Base-by-base conservation (phyloP, 805 yeast species). In the Barnettozyma vustinii region DNA sequence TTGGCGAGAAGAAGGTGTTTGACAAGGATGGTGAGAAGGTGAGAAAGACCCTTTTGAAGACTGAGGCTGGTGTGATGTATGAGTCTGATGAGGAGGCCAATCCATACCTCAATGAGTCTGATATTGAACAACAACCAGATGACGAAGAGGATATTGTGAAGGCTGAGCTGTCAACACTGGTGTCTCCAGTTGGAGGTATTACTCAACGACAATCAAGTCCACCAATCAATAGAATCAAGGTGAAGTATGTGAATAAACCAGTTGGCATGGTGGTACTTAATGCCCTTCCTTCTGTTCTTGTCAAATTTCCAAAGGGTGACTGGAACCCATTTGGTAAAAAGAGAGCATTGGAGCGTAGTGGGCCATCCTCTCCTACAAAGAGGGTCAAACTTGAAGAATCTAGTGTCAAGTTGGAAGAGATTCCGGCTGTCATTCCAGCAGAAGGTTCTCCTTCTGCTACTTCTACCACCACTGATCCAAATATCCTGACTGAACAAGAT, bases 21-120 rank as follows among this genome's bases (percentile, higher is more conserved):
- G 96, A 91, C 66, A 88, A 86, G 61, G 97, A 89, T 64, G 97
- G 98, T 56, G 84, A 83, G 61, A 85, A 84, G 62, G 77, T 92
- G 52, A 81, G 89, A 57, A 86, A 86, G 65, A 90, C 94, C 2
- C 74, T 94, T 58, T 81, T 84, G 54, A 84, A 89, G 57, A 81
- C 92, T 27, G 97, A 92, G 64, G 83, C 88, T 66, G 84, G 84
- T 57, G 96, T 85, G 5, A 57, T 70, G 46, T 71, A 71, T 51
- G 91, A 88, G 42, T 90, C 92, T 58, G 97, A 90, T 58, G 79
- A 87, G 47, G 94, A 89, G 48, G 80, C 78, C 41, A 88, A 89
- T 63, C 97, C 97, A 37, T 90, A 89, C 60, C 71, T 85, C 20
- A 80, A 84, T 42, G 79, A 87, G 60, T 83, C 88, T 51, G 87